Evolutionary conservation across 495 filamentous ascomycete species (phyloP), one percentile per base, ranked within the genome.

Genomic region (Hyaloscypha hepaticicola): DNA sequence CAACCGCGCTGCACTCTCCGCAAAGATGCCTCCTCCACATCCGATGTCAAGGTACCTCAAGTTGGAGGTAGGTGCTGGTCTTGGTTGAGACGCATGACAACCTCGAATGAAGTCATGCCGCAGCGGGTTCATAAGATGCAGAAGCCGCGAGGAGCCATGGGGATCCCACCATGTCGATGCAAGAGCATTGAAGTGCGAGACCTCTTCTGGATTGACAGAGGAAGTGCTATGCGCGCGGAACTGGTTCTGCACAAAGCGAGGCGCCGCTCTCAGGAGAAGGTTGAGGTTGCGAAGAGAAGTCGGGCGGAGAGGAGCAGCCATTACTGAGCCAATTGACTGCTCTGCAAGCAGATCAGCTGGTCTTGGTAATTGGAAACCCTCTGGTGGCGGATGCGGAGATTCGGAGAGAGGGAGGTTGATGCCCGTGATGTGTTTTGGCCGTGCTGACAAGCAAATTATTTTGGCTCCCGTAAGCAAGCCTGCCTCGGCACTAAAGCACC

Each of bases 151-250:
- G 22, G 92, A 87, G 59, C 95, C 95, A 77, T 96, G 87, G 2
- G 95, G 91, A 77, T 98, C 96, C 95, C 95, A 99, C 95, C 95
- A 99, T 70, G 87, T 87, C 69, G 88, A 90, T 72, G 96, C 95
- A 65, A 99, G 91, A 66, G 87, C 84, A 71, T 91, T 90, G 83
- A 99, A 99, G 79, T 99, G 95, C 48, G 91, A 89, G 64, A 98
- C 82, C 79, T 99, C 95, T 71, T 86, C 81, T 58, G 88, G 84
- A 73, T 93, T 93, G 76, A 98, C 89, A 69, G 90, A 87, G 29
- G 87, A 87, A 31, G 72, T 60, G 61, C 59, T 61, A 0, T 60
- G 58, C 7, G n/a, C 52, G 84, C 86, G 64, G 84, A 79, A 59
- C 53, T 72, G 70, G 24, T 66, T 69, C 50, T 61, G 66, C 25